Percentiles rank a stretch among this genome's conserved stretches.
Evolutionary conservation across 148 eudicot genomes (phyloP).

Genomic region (Talinum fruticosum): DNA sequence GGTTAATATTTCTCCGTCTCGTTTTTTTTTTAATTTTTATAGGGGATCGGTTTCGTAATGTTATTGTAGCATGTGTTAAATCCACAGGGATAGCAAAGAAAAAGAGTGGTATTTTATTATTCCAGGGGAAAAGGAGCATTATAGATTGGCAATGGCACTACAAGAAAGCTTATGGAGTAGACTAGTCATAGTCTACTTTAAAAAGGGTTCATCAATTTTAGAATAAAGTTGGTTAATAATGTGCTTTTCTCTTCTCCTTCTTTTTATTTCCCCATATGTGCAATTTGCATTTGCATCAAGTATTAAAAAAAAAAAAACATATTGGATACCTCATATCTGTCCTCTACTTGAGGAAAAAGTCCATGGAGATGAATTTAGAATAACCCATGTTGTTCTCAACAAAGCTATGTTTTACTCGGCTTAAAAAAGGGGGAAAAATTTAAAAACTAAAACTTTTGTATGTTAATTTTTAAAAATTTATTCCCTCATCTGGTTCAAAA

Average conservation of each 20-base stretch:
- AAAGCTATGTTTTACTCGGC: neutral
- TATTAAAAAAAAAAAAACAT: neutral
- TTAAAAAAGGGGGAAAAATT: too few species aligned
- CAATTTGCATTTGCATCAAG: constrained; percentile 14
- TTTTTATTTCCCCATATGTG: neutral
- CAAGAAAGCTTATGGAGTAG: constrained; percentile 25
- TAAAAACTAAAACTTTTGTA: too few species aligned
- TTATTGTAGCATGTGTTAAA: too few species aligned
- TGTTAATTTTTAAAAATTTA: too few species aligned
- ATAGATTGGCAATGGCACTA: constrained; percentile 27
- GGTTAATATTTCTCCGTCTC: too few species aligned
- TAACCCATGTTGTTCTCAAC: neutral
- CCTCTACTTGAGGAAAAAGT: constrained; percentile 13
- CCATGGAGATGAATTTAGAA: neutral
- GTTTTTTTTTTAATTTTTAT: too few species aligned
- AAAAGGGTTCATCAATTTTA: constrained; percentile 19
- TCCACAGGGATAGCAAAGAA: neutral
- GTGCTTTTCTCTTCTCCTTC: neutral
- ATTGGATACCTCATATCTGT: constrained; percentile 12
- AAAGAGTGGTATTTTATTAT: neutral
- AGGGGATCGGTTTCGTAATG: too few species aligned
- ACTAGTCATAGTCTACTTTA: constrained; percentile 27
- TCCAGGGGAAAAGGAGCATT: constrained; percentile 9
- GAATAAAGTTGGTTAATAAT: constrained; percentile 23
- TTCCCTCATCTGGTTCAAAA: too few species aligned